Evolutionary conservation across 164 flowering plant species (phyloP).

Genomic region (Nymphaea colorata): DNA sequence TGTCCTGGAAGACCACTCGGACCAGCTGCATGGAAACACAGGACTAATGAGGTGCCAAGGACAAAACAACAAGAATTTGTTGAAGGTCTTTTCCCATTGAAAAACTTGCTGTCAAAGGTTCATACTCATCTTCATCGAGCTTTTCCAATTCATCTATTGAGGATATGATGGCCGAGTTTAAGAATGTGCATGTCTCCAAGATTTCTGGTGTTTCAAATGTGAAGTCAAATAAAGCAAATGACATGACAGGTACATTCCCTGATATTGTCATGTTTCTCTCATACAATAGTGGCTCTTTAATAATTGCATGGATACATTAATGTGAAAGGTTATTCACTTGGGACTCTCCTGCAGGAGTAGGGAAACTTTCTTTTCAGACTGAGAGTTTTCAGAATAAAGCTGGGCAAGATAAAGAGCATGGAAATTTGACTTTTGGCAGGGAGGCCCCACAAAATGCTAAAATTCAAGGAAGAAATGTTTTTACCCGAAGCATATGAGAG

Average conservation of each 20-base stretch:
- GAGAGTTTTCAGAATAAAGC: constrained; percentile 4
- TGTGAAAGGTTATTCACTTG: constrained; percentile 3
- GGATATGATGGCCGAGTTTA: constrained; percentile 18
- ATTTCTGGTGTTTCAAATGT: constrained; percentile 12
- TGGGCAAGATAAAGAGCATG: constrained; percentile 10
- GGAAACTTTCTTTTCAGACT: background rate
- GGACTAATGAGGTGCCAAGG: constrained; percentile 66
- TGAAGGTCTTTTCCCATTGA: constrained; percentile 42
- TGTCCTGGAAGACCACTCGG: constrained; percentile 46
- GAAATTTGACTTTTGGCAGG: constrained; percentile 7
- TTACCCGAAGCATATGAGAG: constrained; percentile 15
- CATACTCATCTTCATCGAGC: constrained; percentile 21
- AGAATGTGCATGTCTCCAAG: constrained; percentile 11
- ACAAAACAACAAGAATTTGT: constrained; percentile 50
- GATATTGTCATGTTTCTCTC: constrained; percentile 1
- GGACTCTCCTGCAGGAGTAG: background rate
- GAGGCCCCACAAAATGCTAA: constrained; percentile 15
- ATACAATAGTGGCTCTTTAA: constrained; percentile 10
- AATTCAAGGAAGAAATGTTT: constrained; percentile 13
- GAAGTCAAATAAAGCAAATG: background rate
- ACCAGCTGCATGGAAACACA: constrained; percentile 53
- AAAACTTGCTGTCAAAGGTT: constrained; percentile 28
- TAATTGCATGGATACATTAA: constrained; percentile 11
- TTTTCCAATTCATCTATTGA: constrained; percentile 7
- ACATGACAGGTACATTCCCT: background rate